Base-by-base conservation (phyloP, 768 basidiomycete genomes). In the Psilocybe subaeruginosa region DNA sequence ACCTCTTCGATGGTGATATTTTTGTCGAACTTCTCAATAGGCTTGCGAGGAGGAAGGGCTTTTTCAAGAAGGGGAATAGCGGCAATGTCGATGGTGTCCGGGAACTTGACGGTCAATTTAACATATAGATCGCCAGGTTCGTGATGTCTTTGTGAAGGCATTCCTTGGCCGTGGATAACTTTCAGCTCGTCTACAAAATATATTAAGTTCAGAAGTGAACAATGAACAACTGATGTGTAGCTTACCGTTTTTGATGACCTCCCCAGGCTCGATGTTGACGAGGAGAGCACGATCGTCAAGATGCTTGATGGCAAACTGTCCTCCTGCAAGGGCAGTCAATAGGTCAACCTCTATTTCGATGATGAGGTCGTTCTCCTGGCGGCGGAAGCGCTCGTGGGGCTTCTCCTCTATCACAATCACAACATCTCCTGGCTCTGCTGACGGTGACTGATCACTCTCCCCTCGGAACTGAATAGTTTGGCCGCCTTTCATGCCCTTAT, bases 91-190 rank as follows among this genome's bases (percentile, higher is more conserved):
- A 99, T 85, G 58, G 76, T 71, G 31, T 95, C 92, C 39, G 97
- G 97, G 87, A 99, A 99, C 60, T 82, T 86, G 71, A 99, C 92
- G 64, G 82, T 81, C 67, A 99, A 77, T 71, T 89, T 91, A 75
- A 99, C 83, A 73, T 86, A 95, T 62, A 99, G 84, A 76, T 99
- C 95, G 41, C 97, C 97, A 43, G 89, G 85, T 72, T 99, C 95
- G 77, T 99, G 97, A 77, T 99, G 97, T 62, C 97, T 89, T 74
- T 92, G 92, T 54, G 97, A 98, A 11, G 97, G 97, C 97, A 99
- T 99, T 63, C 97, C 97, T 78, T 99, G 96, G 4, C 92, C 93
- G 52, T 85, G 85, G 68, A 99, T 90, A 65, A 96, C 89, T 77
- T 97, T 98, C 70, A 95, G 71, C 47, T 91, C 89, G 62, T 91